phyloP scores from a whole-genome alignment of 2,329 filamentous ascomycete species.

The Stachybotrys echinatus region DNA sequence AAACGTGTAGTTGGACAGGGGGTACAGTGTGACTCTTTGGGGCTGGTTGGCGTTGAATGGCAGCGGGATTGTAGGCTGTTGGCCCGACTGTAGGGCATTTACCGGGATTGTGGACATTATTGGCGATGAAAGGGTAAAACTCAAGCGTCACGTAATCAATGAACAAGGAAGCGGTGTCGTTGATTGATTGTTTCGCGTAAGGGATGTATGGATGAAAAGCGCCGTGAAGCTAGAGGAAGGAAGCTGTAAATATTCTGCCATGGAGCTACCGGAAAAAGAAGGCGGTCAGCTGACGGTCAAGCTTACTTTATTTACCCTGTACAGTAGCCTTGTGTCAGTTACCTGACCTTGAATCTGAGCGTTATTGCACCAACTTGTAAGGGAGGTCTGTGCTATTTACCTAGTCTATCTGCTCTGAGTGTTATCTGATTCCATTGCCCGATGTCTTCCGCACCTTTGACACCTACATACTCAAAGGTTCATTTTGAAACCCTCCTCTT shows the following conservation, averaged over 20 bases:
- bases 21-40: conserved; percentile 83
- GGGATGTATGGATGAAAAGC: background rate
- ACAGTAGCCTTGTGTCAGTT: too few species aligned
- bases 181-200: background rate
- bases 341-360: too few species aligned
- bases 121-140: background rate
- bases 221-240: background rate
- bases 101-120: conserved; percentile 84
- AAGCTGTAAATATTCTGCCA: background rate
- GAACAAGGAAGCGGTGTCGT: background rate
- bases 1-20: conserved; percentile 97
- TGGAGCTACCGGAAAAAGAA: background rate
- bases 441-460: too few species aligned
- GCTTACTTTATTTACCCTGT: background rate
- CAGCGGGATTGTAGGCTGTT: conserved; percentile 73
- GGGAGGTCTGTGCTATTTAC: too few species aligned
- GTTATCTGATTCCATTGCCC: too few species aligned
- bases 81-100: conserved; percentile 68
- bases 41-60: conserved; percentile 87
- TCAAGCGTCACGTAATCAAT: background rate
- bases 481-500: too few species aligned
- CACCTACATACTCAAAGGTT: too few species aligned
- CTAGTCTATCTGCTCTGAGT: too few species aligned
- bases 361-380: too few species aligned
- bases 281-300: background rate